These are phyloP conservation scores for Exserohilum rostratum DNA, from an alignment of 2,329 filamentous ascomycete genomes.

Conservation along the genomic window DNA sequence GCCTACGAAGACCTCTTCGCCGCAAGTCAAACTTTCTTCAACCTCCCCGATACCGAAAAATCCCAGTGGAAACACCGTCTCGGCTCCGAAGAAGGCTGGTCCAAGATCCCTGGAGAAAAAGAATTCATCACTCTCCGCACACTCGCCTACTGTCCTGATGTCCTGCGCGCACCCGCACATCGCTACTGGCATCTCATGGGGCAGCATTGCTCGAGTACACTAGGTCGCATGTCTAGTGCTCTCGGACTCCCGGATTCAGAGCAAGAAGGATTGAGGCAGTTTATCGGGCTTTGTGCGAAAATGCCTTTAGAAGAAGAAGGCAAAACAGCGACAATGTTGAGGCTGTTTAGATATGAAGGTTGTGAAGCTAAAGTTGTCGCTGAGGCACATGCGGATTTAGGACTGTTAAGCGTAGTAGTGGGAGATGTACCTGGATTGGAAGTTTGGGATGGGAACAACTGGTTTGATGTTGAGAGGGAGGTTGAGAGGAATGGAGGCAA, in stretches of 20 bases:
- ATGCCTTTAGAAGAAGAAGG: constrained; percentile 29
- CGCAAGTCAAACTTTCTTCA: constrained; percentile 43
- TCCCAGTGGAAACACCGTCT: constrained; percentile 40
- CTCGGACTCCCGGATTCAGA: constrained; percentile 25
- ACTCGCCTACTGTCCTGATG: constrained; percentile 38
- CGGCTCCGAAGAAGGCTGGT: constrained; percentile 47
- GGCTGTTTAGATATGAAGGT: constrained; percentile 46
- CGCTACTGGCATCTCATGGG: constrained; percentile 44
- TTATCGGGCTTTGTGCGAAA: constrained; percentile 33
- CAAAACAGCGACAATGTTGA: constrained; percentile 45
- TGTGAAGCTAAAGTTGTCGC: constrained; percentile 45
- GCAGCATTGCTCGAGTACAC: constrained; percentile 27
- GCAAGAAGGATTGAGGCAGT: constrained; percentile 26
- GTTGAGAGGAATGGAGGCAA: constrained; percentile 22
- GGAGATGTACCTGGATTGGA: constrained; percentile 47
- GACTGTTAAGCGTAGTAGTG: constrained; percentile 42
- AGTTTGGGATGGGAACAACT: constrained; percentile 38
- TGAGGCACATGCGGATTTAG: constrained; percentile 46
- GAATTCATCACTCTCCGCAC: constrained; percentile 49
- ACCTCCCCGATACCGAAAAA: constrained; percentile 32
- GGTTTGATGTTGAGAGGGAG: constrained; percentile 36
- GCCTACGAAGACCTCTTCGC: constrained; percentile 39
- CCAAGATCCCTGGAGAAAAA: constrained; percentile 44
- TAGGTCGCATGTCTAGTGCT: constrained; percentile 32
- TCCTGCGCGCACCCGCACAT: constrained; percentile 37